These are phyloP conservation scores for Cyclotella choctawhatcheeana DNA, from an alignment of 108 stramenopile genomes.

Conservation along the genomic window DNA sequence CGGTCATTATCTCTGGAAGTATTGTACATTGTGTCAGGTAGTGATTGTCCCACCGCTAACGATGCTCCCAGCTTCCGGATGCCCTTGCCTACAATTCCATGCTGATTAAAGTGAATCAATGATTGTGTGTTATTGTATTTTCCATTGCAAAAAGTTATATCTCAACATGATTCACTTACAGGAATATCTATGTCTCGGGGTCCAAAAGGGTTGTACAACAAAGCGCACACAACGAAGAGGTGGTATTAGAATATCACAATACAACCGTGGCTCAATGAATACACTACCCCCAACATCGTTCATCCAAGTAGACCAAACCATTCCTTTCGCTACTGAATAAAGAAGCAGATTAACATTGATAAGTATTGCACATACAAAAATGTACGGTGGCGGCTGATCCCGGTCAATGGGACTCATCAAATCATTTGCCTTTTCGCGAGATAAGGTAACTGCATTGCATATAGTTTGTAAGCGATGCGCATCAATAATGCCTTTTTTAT, in stretches of 20 bases:
- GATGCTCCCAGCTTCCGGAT: too few relatives aligned
- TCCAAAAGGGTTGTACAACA: slow-evolving; percentile 30
- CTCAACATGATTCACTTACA: too few relatives aligned
- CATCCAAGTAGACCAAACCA: neutral
- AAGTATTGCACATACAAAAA: neutral
- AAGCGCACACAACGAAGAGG: slow-evolving; percentile 11
- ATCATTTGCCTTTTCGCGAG: slow-evolving; percentile 28
- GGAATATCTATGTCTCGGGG: slow-evolving; percentile 13
- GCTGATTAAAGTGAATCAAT: too few relatives aligned
- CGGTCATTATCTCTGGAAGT: too few relatives aligned
- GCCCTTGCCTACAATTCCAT: too few relatives aligned
- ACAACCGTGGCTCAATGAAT: neutral
- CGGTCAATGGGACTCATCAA: slow-evolving; percentile 21
- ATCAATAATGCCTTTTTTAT: slow-evolving; percentile 1
- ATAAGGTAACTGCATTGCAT: slow-evolving; percentile 25
- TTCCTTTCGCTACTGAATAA: neutral
- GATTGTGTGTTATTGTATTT: too few relatives aligned
- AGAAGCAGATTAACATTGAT: slow-evolving; percentile 3
- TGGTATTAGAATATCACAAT: neutral
- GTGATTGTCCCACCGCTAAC: too few relatives aligned
- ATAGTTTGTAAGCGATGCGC: slow-evolving; percentile 16
- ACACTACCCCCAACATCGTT: neutral
- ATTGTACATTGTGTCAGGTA: too few relatives aligned
- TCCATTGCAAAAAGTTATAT: too few relatives aligned
- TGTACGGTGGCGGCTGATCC: slow-evolving; percentile 21